Percentiles rank a stretch among this genome's conserved stretches.
Evolutionary conservation across 768 basidiomycete genomes (phyloP).

Genomic region (Pisolithus albus): DNA sequence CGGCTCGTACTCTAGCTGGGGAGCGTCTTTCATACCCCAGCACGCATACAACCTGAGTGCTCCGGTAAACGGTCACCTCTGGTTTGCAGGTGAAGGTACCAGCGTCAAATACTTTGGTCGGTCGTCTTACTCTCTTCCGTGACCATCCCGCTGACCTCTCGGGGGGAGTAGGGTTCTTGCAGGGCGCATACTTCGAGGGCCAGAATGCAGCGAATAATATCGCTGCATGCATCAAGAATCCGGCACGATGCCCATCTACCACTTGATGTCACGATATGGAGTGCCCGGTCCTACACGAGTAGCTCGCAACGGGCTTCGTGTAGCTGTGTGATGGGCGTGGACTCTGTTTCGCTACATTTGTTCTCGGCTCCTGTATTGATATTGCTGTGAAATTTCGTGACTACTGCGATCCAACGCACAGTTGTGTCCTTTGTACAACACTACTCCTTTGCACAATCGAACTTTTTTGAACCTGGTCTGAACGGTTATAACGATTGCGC

Average conservation of each 20-base stretch:
- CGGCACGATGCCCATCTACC: slow-evolving; percentile 20
- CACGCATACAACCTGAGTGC: slow-evolving; percentile 54
- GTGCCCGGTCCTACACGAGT: slow-evolving; percentile 28
- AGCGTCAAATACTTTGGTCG: slow-evolving; percentile 52
- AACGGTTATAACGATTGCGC: no score
- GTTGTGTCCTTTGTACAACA: no score
- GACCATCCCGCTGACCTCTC: not conserved
- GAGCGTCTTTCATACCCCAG: slow-evolving; percentile 46
- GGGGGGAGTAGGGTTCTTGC: slow-evolving; percentile 39
- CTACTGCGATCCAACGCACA: no score
- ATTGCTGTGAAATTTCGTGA: no score
- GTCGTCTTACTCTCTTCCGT: slow-evolving; percentile 12
- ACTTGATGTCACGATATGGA: slow-evolving; percentile 20
- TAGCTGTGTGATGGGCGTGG: no score
- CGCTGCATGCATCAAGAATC: slow-evolving; percentile 34
- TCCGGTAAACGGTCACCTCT: slow-evolving; percentile 43
- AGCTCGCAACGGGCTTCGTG: slow-evolving; percentile 3
- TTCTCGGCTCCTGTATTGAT: no score
- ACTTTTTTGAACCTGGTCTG: no score
- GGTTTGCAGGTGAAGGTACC: slow-evolving; percentile 57
- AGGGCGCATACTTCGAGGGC: slow-evolving; percentile 56
- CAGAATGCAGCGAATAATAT: slow-evolving; percentile 33
- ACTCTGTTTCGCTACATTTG: no score
- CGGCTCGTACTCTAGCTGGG: slow-evolving; percentile 63
- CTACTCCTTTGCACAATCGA: no score